phyloP scores from a whole-genome alignment of 768 basidiomycete species.

The Tulasnella sp. region DNA sequence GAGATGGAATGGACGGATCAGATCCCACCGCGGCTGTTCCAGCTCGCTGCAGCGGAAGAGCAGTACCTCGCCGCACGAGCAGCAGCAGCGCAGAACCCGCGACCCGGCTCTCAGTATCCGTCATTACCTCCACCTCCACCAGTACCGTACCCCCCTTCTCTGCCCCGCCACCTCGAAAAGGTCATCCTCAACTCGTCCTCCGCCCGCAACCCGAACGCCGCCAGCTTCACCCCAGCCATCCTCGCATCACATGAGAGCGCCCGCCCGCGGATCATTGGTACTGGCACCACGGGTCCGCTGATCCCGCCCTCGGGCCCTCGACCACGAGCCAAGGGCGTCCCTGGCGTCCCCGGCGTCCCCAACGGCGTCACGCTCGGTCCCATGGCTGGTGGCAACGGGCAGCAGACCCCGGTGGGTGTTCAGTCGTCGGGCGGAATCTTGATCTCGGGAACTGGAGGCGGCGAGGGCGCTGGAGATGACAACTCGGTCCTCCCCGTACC shows the following conservation, averaged over 20 bases:
- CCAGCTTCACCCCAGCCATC: constrained; percentile 20
- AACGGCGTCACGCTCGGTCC: neutral
- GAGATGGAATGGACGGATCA: constrained; percentile 65
- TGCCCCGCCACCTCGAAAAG: constrained; percentile 90
- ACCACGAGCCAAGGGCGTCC: constrained; percentile 26
- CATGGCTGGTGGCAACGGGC: neutral
- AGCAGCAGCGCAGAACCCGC: constrained; percentile 37
- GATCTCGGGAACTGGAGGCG: neutral
- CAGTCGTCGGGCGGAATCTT: neutral
- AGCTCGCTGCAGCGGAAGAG: constrained; percentile 83
- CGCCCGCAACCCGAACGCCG: constrained; percentile 30
- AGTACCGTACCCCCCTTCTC: constrained; percentile 79
- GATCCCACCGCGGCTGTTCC: constrained; percentile 71
- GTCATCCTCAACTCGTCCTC: constrained; percentile 70
- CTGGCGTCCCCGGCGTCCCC: neutral
- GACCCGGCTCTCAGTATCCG: constrained; percentile 30
- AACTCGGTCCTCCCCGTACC: constrained; percentile 88
- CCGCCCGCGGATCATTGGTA: constrained; percentile 26
- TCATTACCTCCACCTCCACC: constrained; percentile 54
- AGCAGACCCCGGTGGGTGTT: constrained; percentile 3
- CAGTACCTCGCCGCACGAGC: constrained; percentile 46
- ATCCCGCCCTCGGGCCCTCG: constrained; percentile 36
- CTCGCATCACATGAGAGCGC: constrained; percentile 19
- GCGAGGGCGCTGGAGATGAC: constrained; percentile 54
- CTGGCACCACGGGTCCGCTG: constrained; percentile 37